Evolutionary conservation across 139 green algal species (phyloP).

Genomic region (Penium margaritaceum): DNA sequence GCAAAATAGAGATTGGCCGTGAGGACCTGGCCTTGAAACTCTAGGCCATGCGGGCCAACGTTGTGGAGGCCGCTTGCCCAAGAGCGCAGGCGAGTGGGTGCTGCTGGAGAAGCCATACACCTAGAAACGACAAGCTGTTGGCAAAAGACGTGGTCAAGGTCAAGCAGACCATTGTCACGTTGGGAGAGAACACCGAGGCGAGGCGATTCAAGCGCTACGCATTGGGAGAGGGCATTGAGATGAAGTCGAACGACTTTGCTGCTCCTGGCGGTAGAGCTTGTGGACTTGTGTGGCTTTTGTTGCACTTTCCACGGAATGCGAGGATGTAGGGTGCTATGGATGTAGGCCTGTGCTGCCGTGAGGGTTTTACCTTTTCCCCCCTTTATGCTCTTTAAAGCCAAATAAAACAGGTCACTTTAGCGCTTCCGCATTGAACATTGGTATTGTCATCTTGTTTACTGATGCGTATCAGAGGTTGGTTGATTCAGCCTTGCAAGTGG

Average conservation of each 20-base stretch:
- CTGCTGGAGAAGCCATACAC: conserved; percentile 86
- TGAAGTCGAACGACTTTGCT: conserved; percentile 83
- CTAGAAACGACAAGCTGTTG: conserved; percentile 80
- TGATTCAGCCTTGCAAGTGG: too few relatives aligned
- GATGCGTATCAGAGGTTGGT: too few relatives aligned
- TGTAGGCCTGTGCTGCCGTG: too few relatives aligned
- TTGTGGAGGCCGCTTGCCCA: conserved; percentile 85
- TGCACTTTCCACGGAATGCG: too few relatives aligned
- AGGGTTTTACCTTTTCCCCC: too few relatives aligned
- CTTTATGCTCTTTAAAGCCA: too few relatives aligned
- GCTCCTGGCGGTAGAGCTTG: too few relatives aligned
- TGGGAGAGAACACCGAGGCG: conserved; percentile 72
- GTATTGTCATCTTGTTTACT: too few relatives aligned
- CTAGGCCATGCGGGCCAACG: conserved; percentile 89
- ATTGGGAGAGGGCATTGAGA: conserved; percentile 94
- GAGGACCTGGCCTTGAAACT: conserved; percentile 90
- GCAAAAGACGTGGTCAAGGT: conserved; percentile 82
- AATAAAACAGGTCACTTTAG: too few relatives aligned
- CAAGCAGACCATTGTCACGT: conserved; percentile 74
- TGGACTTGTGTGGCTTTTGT: too few relatives aligned
- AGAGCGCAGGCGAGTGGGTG: conserved; percentile 74
- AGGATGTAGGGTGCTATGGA: too few relatives aligned
- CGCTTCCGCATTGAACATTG: too few relatives aligned
- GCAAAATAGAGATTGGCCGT: conserved; percentile 84
- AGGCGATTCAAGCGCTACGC: conserved; percentile 76